These are phyloP conservation scores for Larix sibirica DNA, from an alignment of 83 land plant species.

Conservation along the genomic window DNA sequence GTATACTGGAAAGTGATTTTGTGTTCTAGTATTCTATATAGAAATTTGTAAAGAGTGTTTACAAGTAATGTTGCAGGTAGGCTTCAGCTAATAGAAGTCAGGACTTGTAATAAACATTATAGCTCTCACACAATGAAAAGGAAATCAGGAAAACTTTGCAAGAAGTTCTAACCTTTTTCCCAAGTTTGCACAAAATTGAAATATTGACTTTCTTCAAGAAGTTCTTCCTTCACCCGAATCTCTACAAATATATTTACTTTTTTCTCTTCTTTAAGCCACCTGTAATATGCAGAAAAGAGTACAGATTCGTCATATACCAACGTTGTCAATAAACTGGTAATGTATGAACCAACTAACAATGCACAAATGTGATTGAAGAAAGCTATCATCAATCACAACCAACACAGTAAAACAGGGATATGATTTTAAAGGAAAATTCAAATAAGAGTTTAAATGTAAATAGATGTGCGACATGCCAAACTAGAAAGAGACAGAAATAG, in stretches of 20 bases:
- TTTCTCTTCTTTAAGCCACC: constrained; percentile 86
- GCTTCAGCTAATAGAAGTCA: not conserved
- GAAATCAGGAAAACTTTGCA: not conserved
- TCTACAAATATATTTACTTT: constrained; percentile 73
- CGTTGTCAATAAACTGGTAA: not conserved
- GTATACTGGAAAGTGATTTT: not conserved
- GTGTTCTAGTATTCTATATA: not conserved
- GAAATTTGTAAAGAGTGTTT: not conserved
- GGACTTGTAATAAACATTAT: not conserved
- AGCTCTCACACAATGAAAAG: not conserved
- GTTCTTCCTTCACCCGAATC: constrained; percentile 72
- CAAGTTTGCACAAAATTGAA: constrained; percentile 86
- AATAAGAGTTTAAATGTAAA: too few species aligned
- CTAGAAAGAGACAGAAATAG: too few species aligned
- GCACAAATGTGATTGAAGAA: not conserved
- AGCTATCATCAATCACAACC: not conserved
- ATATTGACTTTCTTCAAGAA: constrained; percentile 51
- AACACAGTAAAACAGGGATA: not conserved
- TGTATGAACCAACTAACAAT: not conserved
- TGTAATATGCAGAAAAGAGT: constrained; percentile 24
- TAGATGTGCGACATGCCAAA: too few species aligned
- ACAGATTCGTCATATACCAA: not conserved
- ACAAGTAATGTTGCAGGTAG: not conserved
- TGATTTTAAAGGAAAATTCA: too few species aligned
- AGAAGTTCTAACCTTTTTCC: constrained; percentile 67